Conservation (phyloP, 768 basidiomycete species). For the Artomyces pyxidatus region DNA sequence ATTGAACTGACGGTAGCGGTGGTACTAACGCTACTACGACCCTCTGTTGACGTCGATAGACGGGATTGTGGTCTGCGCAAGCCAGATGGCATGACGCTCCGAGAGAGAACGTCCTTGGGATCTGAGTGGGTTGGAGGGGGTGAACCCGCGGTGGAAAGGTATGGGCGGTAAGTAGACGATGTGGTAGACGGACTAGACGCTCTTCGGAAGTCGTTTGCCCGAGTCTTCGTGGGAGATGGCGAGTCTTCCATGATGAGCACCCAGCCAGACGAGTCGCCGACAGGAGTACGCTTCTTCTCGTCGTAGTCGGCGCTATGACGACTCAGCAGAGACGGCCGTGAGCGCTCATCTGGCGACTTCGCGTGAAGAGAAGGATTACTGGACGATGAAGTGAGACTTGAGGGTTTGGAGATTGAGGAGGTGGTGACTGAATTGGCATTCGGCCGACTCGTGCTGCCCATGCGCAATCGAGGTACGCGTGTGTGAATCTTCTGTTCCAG, state of each 20-base stretch:
- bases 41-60: constrained; percentile 51
- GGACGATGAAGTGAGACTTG: constrained; percentile 7
- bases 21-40: constrained; percentile 35
- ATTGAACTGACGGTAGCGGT: constrained; percentile 54
- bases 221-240: constrained; percentile 59
- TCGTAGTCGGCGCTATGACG: constrained; percentile 18
- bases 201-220: constrained; percentile 37
- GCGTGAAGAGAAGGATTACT: constrained; percentile 5
- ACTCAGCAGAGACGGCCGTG: constrained; percentile 16
- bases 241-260: constrained; percentile 87
- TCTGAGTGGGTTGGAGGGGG: constrained; percentile 35
- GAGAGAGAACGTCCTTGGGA: constrained; percentile 32
- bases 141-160: constrained; percentile 36
- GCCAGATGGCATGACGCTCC: constrained; percentile 37
- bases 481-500: constrained; percentile 85
- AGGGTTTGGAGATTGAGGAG: constrained; percentile 13
- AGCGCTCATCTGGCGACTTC: constrained; percentile 27
- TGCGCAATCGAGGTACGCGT: constrained; percentile 74
- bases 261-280: constrained; percentile 69
- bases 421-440: constrained; percentile 18
- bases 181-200: constrained; percentile 43
- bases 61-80: constrained; percentile 65
- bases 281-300: constrained; percentile 38
- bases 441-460: constrained; percentile 65
- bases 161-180: constrained; percentile 34